Evolutionary conservation across 768 basidiomycete species (phyloP), one percentile per base, ranked within the genome.

Genomic region (Cyclocybe aegerita): DNA sequence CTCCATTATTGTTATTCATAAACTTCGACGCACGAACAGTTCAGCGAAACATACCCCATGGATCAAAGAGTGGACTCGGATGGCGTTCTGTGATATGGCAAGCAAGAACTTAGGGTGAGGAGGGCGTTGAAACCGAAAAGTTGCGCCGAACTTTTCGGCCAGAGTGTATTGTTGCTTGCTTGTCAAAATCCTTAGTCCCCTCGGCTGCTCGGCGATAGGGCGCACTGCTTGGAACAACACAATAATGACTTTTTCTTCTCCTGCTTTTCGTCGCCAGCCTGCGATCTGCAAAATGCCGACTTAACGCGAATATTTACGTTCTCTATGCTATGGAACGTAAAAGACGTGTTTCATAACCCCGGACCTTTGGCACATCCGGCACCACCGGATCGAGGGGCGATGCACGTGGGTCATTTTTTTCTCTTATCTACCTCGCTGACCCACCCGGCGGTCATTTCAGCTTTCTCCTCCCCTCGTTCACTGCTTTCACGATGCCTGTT

Each of bases 401-500:
- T 58, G 45, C 56, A 55, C 58, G 60, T 62, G 61, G 48, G 54
- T 49, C 32, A n/a, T 23, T 53, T 57, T 60, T 59, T 57, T 57
- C 40, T 54, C 35, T 50, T 16, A 32, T 43, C 55, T 52, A 47
- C 52, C 49, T 33, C 17, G 48, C 46, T 15, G 38, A 16, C 33
- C 30, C 44, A 31, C 6, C 36, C 35, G 15, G 16, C 50, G 41
- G 47, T 38, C 4, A 34, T 49, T 47, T 33, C 32, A 35, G 37
- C 43, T 56, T 41, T 38, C 32, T 38, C 49, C 48, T 39, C 52
- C 52, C 44, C 54, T 49, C 43, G 46, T 47, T 51, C 51, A 49
- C 50, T 53, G 54, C 38, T 57, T 59, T 56, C 56, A 57, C 44
- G 52, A 83, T 83, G 80, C 74, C 72, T 72, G 66, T 78, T 61